These are phyloP conservation scores for Nitzschia inconspicua DNA, from an alignment of 108 stramenopile species.

Conservation along the genomic window DNA sequence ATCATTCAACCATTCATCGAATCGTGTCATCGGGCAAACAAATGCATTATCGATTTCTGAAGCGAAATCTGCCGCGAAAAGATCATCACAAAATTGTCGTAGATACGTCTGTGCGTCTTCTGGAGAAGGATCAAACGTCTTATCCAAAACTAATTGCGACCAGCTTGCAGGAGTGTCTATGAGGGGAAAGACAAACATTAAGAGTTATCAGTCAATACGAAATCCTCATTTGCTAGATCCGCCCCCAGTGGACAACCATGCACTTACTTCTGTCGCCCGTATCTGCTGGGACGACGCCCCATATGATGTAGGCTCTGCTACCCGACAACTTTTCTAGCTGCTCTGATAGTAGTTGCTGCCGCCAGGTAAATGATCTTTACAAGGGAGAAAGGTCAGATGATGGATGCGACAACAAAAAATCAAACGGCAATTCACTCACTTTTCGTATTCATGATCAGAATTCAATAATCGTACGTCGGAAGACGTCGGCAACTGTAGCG, in stretches of 20 bases:
- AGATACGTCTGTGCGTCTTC: conserved; percentile 33
- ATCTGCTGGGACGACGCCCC: conserved; percentile 38
- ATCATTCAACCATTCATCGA: conserved; percentile 41
- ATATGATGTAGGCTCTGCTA: conserved; percentile 23
- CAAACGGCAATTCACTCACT: neutral
- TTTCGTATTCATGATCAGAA: conserved; percentile 26
- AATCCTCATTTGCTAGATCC: neutral
- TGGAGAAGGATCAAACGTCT: conserved; percentile 35
- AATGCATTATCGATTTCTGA: neutral
- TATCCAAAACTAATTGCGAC: conserved; percentile 44
- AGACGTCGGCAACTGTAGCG: conserved; percentile 31
- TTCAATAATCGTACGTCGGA: conserved; percentile 36
- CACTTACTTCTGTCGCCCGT: conserved; percentile 37
- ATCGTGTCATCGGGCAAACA: conserved; percentile 42
- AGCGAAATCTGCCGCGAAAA: conserved; percentile 42
- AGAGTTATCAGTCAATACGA: neutral
- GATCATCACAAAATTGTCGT: conserved; percentile 29
- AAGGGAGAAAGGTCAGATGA: neutral
- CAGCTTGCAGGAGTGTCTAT: conserved; percentile 34
- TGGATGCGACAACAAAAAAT: neutral
- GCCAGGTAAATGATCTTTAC: conserved; percentile 22
- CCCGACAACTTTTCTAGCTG: conserved; percentile 26
- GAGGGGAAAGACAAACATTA: neutral
- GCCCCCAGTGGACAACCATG: neutral
- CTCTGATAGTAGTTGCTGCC: conserved; percentile 24